Base-by-base conservation (phyloP, 2,329 filamentous ascomycete species). In the Pyrenophora teres region DNA sequence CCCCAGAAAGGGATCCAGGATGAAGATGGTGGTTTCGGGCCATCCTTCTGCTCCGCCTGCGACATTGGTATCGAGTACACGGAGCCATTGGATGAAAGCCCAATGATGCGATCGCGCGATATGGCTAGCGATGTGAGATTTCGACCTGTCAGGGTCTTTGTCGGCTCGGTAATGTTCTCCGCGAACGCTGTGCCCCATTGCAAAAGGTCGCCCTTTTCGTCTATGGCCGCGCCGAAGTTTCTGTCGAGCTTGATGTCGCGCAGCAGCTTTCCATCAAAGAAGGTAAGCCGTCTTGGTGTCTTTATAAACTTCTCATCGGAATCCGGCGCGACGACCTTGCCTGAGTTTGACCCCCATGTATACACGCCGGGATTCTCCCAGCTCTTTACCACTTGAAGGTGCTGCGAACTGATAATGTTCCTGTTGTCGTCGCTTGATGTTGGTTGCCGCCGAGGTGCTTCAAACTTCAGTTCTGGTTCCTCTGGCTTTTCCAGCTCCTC, bases 171-270 rank as follows among this genome's bases (percentile, higher is more conserved):
- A 25, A 84, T 78, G 4, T 84, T 80, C 48, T 83, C 80, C 6
- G 87, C 88, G 70, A 88, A 97, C 3, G 81, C 90, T 3, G 81
- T 81, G 1, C 94, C 94, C 94, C 94, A 99, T 76, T 97, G 92
- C 10, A 97, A 80, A 38, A 99, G 74, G 70, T 97, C 89, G 3
- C 94, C 94, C 56, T 87, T 86, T 70, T 97, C 92, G 4, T 87
- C 88, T 35, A 97, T 87, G 8, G 94, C 94, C 3, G 87, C 93
- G 7, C 90, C 94, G 69, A 95, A 92, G 35, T 85, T 84, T 46
- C 85, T 82, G 52, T 92, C 90, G 42, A 97, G 77, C 76, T 96
- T 96, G 57, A 97, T 79, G 69, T 97, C 94, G 41, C 93, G 83
- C 36, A 99, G 78, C 13, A 97, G 74, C 73, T 90, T 84, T 25